phyloP scores from a whole-genome alignment of 352 stramenopile genomes.

The Thraustochytrium striatum region DNA sequence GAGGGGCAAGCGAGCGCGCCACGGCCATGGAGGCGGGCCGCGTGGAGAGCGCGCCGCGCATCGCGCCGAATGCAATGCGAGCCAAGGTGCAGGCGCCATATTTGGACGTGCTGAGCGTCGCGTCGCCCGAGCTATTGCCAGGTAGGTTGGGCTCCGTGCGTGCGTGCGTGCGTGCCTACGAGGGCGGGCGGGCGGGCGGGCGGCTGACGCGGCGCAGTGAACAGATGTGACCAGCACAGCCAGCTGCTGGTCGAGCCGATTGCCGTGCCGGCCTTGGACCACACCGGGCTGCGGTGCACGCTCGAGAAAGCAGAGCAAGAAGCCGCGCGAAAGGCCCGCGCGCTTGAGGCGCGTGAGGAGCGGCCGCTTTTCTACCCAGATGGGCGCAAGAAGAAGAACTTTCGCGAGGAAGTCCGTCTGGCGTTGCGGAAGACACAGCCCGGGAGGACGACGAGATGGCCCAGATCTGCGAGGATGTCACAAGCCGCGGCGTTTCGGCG shows the following conservation, averaged over 20 bases:
- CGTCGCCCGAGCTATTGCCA: background rate
- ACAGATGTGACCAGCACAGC: background rate
- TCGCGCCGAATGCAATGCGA: background rate
- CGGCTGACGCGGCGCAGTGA: background rate
- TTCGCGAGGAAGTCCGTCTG: background rate
- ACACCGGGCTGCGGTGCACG: background rate
- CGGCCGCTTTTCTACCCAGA: background rate
- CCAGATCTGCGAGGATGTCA: no score
- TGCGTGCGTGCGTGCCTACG: no score
- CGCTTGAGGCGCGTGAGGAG: background rate
- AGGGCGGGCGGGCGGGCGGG: no score
- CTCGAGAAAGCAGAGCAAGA: background rate
- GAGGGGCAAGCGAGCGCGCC: no score
- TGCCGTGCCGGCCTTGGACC: background rate
- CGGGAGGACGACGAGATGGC: no score
- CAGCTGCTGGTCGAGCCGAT: background rate
- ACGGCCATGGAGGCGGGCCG: no score
- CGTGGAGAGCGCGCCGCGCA: background rate
- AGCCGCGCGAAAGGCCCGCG: background rate
- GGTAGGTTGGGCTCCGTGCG: no score
- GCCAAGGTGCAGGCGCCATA: background rate
- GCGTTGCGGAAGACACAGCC: no score
- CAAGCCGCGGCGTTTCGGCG: no score
- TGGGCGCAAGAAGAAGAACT: background rate
- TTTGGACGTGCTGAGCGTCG: background rate